These are phyloP conservation scores for Xylaria sp. DNA, from an alignment of 2,329 filamentous ascomycete species.

Conservation along the genomic window DNA sequence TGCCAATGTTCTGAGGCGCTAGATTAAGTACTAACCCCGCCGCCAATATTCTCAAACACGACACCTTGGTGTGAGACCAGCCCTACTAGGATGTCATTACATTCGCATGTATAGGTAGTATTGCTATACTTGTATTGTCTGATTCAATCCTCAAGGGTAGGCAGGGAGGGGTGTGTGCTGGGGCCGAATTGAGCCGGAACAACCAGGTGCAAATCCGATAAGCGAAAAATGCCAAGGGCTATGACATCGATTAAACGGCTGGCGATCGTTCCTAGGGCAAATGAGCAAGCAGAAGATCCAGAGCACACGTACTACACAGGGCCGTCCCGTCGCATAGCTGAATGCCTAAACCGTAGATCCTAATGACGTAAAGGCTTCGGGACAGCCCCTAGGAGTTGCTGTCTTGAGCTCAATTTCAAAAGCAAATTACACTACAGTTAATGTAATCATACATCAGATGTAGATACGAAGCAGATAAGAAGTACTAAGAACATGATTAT, in stretches of 20 bases:
- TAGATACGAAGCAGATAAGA: no score
- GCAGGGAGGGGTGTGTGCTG: no score
- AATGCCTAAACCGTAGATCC: not conserved
- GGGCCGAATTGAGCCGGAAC: not conserved
- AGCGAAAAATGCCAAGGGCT: slow-evolving; percentile 25
- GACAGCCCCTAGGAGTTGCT: no score
- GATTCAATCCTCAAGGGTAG: no score
- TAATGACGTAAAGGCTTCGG: slow-evolving; percentile 13
- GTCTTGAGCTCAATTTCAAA: not conserved
- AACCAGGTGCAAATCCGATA: slow-evolving; percentile 17
- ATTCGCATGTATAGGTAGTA: no score
- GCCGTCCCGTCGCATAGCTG: no score
- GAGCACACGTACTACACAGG: not conserved
- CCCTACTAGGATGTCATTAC: no score
- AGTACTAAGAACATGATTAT: no score
- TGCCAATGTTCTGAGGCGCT: not conserved
- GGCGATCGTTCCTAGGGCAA: not conserved
- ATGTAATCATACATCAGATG: no score
- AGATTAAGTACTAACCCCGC: not conserved
- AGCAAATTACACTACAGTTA: not conserved
- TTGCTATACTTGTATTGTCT: no score
- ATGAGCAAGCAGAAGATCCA: not conserved
- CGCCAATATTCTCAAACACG: not conserved
- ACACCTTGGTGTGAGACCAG: not conserved
- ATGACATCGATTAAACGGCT: slow-evolving; percentile 16